Evolutionary conservation across 495 filamentous ascomycete species (phyloP), one percentile per base, ranked within the genome.

Genomic region (Penicillium coprophilum): DNA sequence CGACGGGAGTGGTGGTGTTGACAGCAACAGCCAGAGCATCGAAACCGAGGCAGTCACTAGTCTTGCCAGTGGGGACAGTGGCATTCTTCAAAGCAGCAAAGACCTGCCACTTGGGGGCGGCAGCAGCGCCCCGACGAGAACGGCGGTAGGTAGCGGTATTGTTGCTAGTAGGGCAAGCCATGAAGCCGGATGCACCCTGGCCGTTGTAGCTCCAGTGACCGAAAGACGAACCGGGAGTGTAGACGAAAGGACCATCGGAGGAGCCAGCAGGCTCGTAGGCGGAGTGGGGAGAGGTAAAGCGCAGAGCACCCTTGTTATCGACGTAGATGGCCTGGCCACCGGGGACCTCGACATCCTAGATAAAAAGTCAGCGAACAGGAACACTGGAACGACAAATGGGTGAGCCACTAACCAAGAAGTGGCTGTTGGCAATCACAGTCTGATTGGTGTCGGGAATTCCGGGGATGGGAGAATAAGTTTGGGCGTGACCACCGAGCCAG

Each of bases 321-420:
- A 88, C 73, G 67, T 85, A 89, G 67, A 82, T 79, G 55, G 60
- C 60, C 65, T 87, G 84, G 15, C 85, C 84, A 47, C 85, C 85
- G 7, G 85, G 84, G 21, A 87, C 85, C 45, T 70, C 61, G 55
- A 82, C 79, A 60, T 76, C 60, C 71, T 66, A 46, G 3, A n/a
- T 7, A n/a, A 24, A 30, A n/a, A 28, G 43, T 66, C 56, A 60
- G 47, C 32, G 27, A 49, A 49, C 8, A 2, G 15, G 34, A 38
- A 17, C 6, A n/a, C 9, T 8, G 15, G 6, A 17, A 38, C 2
- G 15, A 38, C 9, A 38, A 7, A 17, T 30, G 7, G 11, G 17
- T 34, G 11, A 7, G 28, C 3, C 20, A 28, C 51, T 10, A 63
- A 67, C 65, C 50, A 69, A 57, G 46, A 40, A 50, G 51, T 56